Evolutionary conservation across 2,329 filamentous ascomycete species (phyloP).

Genomic region (Didymellaceae sp.): DNA sequence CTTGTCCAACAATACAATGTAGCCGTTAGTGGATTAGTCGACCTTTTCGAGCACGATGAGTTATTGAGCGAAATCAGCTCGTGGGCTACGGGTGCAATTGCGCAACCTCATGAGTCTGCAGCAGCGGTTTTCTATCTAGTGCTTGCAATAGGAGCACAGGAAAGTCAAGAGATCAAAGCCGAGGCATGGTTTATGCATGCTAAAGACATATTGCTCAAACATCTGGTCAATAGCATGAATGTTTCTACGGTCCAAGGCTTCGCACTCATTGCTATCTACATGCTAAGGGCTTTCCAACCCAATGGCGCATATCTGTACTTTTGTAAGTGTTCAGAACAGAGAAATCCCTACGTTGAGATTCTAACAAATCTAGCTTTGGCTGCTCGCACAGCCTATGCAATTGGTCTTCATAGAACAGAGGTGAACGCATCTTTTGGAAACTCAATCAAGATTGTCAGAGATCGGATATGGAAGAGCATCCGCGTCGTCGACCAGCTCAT

Average conservation of each 20-base stretch:
- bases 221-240: conserved; percentile 58
- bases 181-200: conserved; percentile 58
- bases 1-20: conserved; percentile 51
- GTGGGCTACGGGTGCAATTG: conserved; percentile 30
- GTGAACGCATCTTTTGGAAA: conserved; percentile 58
- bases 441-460: conserved; percentile 51
- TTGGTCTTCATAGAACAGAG: conserved; percentile 60
- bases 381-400: conserved; percentile 59
- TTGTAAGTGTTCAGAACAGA: conserved; percentile 32
- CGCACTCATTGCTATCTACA: conserved; percentile 59
- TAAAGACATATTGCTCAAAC: conserved; percentile 52
- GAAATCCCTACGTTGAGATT: not conserved
- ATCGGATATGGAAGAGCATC: conserved; percentile 61
- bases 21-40: conserved; percentile 57
- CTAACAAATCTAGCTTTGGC: conserved; percentile 46
- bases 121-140: conserved; percentile 60
- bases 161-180: conserved; percentile 50
- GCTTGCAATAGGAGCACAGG: conserved; percentile 58
- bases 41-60: conserved; percentile 55
- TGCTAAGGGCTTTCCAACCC: conserved; percentile 59
- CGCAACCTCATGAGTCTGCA: conserved; percentile 49
- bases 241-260: conserved; percentile 60
- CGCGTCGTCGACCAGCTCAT: conserved; percentile 60
- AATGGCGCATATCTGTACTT: conserved; percentile 62
- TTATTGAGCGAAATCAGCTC: conserved; percentile 31